Evolutionary conservation across 108 stramenopile species (phyloP).

Genomic region (Ochromonas danica): DNA sequence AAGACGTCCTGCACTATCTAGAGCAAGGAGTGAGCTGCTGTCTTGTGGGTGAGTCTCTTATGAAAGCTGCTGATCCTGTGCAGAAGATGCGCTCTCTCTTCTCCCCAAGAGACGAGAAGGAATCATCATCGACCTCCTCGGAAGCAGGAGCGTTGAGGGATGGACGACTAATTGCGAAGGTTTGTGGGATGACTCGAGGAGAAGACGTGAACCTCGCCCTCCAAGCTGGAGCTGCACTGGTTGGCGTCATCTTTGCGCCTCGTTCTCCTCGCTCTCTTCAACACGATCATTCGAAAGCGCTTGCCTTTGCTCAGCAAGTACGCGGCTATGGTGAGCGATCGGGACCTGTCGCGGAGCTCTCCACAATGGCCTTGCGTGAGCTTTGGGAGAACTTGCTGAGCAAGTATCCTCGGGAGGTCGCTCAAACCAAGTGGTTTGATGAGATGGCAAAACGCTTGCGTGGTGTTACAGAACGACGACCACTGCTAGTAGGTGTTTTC

Average conservation of each 20-base stretch:
- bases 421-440: background rate
- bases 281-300: no score
- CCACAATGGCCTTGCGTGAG: no score
- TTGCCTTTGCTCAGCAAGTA: background rate
- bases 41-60: conserved; percentile 94
- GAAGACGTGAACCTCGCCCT: conserved; percentile 86
- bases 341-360: background rate
- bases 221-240: conserved; percentile 80
- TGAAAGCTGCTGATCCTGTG: conserved; percentile 81
- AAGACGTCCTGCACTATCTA: conserved; percentile 75
- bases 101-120: conserved; percentile 10
- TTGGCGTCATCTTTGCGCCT: conserved; percentile 88
- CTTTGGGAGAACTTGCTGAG: background rate
- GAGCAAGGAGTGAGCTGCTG: conserved; percentile 73
- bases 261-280: background rate
- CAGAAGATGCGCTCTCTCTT: conserved; percentile 73
- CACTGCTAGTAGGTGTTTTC: conserved; percentile 91
- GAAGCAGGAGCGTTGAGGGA: conserved; percentile 18
- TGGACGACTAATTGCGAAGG: conserved; percentile 59
- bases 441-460: background rate
- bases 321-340: background rate
- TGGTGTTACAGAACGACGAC: conserved; percentile 32
- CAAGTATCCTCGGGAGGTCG: background rate
- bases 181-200: conserved; percentile 85
- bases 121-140: background rate